Evolutionary conservation across 2,329 filamentous ascomycete species (phyloP).

Genomic region (Chrysosphaeria jannelii): DNA sequence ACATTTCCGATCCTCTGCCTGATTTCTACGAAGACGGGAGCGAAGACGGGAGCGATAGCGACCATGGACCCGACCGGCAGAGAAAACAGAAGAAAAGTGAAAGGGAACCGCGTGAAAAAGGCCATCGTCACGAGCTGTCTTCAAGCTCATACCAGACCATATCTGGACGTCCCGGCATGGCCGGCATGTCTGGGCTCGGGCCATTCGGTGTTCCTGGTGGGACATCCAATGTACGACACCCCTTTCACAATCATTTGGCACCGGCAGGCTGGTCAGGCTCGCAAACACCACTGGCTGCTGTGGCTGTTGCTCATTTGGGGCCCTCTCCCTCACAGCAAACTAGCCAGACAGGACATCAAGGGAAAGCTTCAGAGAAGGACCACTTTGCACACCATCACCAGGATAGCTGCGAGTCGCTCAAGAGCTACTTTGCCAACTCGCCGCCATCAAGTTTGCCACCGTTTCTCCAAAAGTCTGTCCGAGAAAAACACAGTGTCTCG

Average conservation of each 20-base stretch:
- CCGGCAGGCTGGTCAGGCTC: constrained; percentile 36
- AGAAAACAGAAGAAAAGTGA: constrained; percentile 5
- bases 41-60: constrained; percentile 9
- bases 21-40: constrained; percentile 69
- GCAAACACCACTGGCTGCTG: constrained; percentile 50
- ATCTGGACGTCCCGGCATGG: constrained; percentile 24
- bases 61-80: constrained; percentile 7
- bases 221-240: constrained; percentile 40
- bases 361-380: too few relatives aligned
- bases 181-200: constrained; percentile 9
- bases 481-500: constrained; percentile 31
- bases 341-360: too few relatives aligned
- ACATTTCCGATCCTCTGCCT: constrained; percentile 79
- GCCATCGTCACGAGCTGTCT: constrained; percentile 7
- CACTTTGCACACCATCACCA: too few relatives aligned
- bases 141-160: constrained; percentile 8
- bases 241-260: constrained; percentile 53
- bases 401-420: not conserved
- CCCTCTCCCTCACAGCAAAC: too few relatives aligned
- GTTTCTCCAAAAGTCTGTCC: too few relatives aligned
- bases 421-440: too few relatives aligned
- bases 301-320: constrained; percentile 37
- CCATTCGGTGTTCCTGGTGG: constrained; percentile 33
- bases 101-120: constrained; percentile 8
- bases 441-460: too few relatives aligned